A percentile compares a stretch with the other conserved stretches of the same genome.
These are phyloP conservation scores for Talaromyces ruber DNA, from an alignment of 495 filamentous ascomycete genomes.

Conservation along the genomic window DNA sequence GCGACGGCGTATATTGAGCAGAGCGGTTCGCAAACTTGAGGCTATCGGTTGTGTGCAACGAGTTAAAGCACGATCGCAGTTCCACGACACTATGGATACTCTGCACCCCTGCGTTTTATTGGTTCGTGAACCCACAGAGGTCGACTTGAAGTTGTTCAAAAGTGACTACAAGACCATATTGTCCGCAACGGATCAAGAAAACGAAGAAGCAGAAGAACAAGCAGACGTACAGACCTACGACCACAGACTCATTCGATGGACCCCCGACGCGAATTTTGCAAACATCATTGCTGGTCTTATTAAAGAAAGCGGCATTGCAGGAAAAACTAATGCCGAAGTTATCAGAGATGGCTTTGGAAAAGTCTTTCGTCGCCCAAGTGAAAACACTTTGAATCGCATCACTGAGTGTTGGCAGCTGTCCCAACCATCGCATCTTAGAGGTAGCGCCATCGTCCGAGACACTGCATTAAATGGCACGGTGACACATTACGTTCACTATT, in stretches of 20 bases:
- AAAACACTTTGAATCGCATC: slow-evolving; percentile 45
- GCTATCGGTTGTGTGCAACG: slow-evolving; percentile 60
- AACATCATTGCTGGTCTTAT: slow-evolving; percentile 50
- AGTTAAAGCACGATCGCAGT: slow-evolving; percentile 51
- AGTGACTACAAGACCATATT: slow-evolving; percentile 23
- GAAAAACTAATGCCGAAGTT: slow-evolving; percentile 44
- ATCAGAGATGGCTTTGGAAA: slow-evolving; percentile 31
- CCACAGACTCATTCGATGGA: slow-evolving; percentile 34
- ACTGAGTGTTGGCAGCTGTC: slow-evolving; percentile 52
- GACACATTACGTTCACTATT: slow-evolving; percentile 52
- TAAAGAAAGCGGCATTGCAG: slow-evolving; percentile 37
- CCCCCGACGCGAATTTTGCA: slow-evolving; percentile 36
- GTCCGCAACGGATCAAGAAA: slow-evolving; percentile 21
- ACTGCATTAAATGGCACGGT: slow-evolving; percentile 41
- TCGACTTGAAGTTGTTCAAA: slow-evolving; percentile 53
- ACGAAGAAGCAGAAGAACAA: slow-evolving; percentile 22
- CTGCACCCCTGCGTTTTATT: slow-evolving; percentile 59
- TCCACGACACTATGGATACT: slow-evolving; percentile 18
- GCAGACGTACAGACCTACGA: slow-evolving; percentile 31
- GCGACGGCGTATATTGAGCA: slow-evolving; percentile 60
- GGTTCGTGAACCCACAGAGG: slow-evolving; percentile 58
- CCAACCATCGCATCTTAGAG: slow-evolving; percentile 54
- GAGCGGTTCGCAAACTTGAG: slow-evolving; percentile 59
- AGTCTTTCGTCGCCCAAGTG: slow-evolving; percentile 51
- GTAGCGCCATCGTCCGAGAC: slow-evolving; percentile 57